A percentile compares a stretch with the other conserved stretches of the same genome.
Evolutionary conservation across 331 rosid genomes (phyloP).

Genomic region (Phaseolus coccineus): DNA sequence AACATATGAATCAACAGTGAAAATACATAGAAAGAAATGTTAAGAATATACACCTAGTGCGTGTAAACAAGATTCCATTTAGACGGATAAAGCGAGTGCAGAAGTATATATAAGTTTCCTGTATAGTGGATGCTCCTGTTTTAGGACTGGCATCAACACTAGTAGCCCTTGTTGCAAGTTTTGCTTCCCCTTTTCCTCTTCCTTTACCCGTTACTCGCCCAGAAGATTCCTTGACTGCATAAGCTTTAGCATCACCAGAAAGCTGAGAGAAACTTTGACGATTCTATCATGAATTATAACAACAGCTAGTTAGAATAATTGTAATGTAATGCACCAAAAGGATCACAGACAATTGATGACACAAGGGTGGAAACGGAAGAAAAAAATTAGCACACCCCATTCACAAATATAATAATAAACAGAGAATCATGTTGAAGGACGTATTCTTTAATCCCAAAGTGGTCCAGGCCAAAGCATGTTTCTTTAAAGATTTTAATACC

Average conservation of each 20-base stretch:
- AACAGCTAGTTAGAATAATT: conserved; percentile 8
- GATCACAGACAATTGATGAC: conserved; percentile 21
- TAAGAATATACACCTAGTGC: conserved; percentile 72
- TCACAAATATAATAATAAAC: conserved; percentile 12
- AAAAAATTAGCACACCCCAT: conserved; percentile 1
- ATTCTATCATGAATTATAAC: conserved; percentile 59
- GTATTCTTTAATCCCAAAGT: conserved; percentile 27
- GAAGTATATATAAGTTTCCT: conserved; percentile 66
- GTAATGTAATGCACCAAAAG: conserved; percentile 25
- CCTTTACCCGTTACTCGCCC: conserved; percentile 62
- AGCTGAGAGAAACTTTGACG: conserved; percentile 85
- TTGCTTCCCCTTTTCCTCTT: conserved; percentile 70
- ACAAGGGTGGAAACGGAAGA: neutral
- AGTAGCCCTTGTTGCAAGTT: conserved; percentile 56
- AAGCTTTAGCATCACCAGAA: conserved; percentile 60
- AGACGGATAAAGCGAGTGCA: conserved; percentile 84
- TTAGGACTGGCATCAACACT: conserved; percentile 51
- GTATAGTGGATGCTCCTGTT: conserved; percentile 52
- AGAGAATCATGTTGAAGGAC: conserved; percentile 11
- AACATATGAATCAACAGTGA: conserved; percentile 6
- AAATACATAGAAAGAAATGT: neutral
- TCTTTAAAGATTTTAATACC: neutral
- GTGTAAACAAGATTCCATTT: conserved; percentile 87
- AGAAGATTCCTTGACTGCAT: conserved; percentile 68
- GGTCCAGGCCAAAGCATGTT: conserved; percentile 2